Conservation (phyloP, 495 filamentous ascomycete genomes). For the Penicillium waksmanii region DNA sequence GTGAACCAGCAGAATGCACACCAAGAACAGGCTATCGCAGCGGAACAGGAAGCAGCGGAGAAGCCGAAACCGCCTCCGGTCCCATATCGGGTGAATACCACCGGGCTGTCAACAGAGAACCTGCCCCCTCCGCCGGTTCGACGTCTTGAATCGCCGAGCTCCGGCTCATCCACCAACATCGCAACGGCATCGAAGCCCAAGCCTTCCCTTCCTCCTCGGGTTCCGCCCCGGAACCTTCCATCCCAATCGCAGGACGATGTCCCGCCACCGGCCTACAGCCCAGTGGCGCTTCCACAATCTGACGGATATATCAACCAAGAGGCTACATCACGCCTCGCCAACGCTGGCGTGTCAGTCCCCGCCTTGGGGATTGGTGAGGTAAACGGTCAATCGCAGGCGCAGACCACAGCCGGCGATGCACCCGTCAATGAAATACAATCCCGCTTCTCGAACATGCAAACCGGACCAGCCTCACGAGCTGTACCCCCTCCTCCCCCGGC, state of each 20-base stretch:
- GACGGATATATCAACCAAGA: conserved; percentile 66
- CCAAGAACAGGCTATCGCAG: conserved; percentile 40
- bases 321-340: conserved; percentile 67
- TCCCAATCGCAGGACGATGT: conserved; percentile 48
- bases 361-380: conserved; percentile 69
- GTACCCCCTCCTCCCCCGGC: conserved; percentile 36
- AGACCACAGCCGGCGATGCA: conserved; percentile 9
- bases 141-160: conserved; percentile 51
- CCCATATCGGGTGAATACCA: conserved; percentile 72
- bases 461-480: conserved; percentile 27
- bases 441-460: conserved; percentile 63
- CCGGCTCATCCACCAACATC: conserved; percentile 31
- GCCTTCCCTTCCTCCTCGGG: conserved; percentile 65
- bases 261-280: conserved; percentile 58
- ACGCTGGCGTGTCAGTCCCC: conserved; percentile 82
- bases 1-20: conserved; percentile 31
- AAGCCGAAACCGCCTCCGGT: conserved; percentile 58
- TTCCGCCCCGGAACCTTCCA: conserved; percentile 68
- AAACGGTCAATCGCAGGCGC: conserved; percentile 10
- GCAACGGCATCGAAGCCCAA: conserved; percentile 44
- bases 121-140: conserved; percentile 72
- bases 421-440: conserved; percentile 70
- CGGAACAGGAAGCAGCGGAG: conserved; percentile 41
- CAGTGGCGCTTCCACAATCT: conserved; percentile 30
- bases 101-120: conserved; percentile 67